A percentile compares a stretch with the other conserved stretches of the same genome.
These are phyloP conservation scores for Pyrus pyrifolia DNA, from an alignment of 306 rosid species.

Conservation along the genomic window DNA sequence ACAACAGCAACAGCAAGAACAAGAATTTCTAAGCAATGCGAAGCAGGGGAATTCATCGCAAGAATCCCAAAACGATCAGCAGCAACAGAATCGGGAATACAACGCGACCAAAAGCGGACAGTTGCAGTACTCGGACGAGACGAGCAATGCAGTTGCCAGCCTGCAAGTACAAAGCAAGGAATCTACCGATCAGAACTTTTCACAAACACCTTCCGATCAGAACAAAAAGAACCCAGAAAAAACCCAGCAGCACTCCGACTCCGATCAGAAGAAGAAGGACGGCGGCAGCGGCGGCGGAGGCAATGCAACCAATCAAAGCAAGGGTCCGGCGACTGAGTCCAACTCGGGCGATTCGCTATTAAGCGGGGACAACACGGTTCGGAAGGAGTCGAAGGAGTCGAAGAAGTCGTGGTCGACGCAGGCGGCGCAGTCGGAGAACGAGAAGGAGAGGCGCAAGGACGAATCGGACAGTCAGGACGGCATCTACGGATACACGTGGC, in stretches of 20 bases:
- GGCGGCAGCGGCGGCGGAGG: not conserved
- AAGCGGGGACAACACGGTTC: conserved; percentile 27
- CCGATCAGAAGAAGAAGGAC: not conserved
- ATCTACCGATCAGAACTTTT: not conserved
- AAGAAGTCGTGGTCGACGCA: conserved; percentile 69
- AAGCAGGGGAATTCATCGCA: not conserved
- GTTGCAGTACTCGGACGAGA: not conserved
- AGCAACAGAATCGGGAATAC: not conserved
- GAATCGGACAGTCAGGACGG: conserved; percentile 31
- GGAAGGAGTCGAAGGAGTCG: conserved; percentile 47
- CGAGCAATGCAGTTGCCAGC: not conserved
- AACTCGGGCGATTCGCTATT: conserved; percentile 22
- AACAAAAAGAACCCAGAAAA: not conserved
- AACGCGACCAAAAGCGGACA: not conserved
- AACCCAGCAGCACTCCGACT: not conserved
- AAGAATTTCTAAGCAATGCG: not conserved
- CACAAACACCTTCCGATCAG: not conserved
- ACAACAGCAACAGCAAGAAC: not conserved
- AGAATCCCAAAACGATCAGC: not conserved
- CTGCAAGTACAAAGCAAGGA: not conserved
- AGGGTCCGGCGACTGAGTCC: conserved; percentile 7
- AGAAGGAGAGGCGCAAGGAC: conserved; percentile 65
- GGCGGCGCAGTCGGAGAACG: conserved; percentile 57
- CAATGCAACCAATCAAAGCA: conserved; percentile 15
- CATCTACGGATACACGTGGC: conserved; percentile 46